Percentiles rank a stretch among this genome's conserved stretches.
phyloP scores from a whole-genome alignment of 2,329 filamentous ascomycete genomes.

The Alternaria sp. region DNA sequence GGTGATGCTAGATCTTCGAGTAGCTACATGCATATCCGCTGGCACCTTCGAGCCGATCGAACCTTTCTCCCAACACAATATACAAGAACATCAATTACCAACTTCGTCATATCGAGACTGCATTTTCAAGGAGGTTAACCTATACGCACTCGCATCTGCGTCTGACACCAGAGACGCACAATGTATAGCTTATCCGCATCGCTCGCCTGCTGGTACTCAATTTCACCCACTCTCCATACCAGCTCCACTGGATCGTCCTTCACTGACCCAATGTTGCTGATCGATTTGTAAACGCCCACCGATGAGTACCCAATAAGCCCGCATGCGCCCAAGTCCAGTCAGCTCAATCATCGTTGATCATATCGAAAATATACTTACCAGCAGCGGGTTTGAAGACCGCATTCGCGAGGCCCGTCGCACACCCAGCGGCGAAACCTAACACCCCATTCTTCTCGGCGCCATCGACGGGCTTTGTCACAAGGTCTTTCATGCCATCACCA shows the following conservation, averaged over 20 bases:
- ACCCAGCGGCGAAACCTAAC: constrained; percentile 74
- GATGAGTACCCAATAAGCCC: constrained; percentile 68
- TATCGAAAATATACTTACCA: constrained; percentile 56
- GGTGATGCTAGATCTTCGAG: neutral
- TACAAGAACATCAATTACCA: neutral
- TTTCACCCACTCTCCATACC: constrained; percentile 27
- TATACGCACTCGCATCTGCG: constrained; percentile 29
- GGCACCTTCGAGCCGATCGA: neutral
- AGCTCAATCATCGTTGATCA: neutral
- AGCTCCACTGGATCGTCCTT: constrained; percentile 23
- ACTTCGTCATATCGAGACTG: neutral
- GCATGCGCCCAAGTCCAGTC: constrained; percentile 56
- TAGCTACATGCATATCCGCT: neutral
- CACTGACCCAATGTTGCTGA: constrained; percentile 37
- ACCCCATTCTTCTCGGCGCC: constrained; percentile 70
- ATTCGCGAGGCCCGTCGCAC: constrained; percentile 78
- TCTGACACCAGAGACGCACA: constrained; percentile 37
- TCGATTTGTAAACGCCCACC: constrained; percentile 68
- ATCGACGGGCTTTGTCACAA: constrained; percentile 77
- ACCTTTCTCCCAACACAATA: neutral
- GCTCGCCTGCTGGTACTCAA: constrained; percentile 26
- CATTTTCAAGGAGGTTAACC: neutral
- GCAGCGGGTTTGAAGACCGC: constrained; percentile 69
- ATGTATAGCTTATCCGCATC: constrained; percentile 31
- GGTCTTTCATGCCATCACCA: constrained; percentile 78